These are phyloP conservation scores for Claviceps pusilla DNA, from an alignment of 2,329 filamentous ascomycete genomes.

Conservation along the genomic window DNA sequence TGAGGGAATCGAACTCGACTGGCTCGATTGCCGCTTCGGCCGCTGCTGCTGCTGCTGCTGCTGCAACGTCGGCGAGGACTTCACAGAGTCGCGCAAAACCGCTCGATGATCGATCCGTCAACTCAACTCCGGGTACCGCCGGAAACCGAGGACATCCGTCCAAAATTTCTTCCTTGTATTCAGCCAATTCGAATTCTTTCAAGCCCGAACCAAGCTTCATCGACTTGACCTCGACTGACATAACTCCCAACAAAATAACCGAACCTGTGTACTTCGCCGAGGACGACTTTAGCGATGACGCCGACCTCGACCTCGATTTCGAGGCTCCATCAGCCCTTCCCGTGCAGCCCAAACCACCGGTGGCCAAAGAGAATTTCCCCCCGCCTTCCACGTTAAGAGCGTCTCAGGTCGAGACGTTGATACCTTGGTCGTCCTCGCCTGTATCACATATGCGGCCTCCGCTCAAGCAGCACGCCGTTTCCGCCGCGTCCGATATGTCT, in stretches of 20 bases:
- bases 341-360: slow-evolving; percentile 12
- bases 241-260: slow-evolving; percentile 11
- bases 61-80: slow-evolving; percentile 24
- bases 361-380: slow-evolving; percentile 13
- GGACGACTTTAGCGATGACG: slow-evolving; percentile 77
- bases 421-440: slow-evolving; percentile 63
- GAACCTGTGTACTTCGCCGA: slow-evolving; percentile 49
- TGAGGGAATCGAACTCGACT: slow-evolving; percentile 29
- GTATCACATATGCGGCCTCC: slow-evolving; percentile 31
- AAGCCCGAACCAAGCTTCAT: slow-evolving; percentile 15
- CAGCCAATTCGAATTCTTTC: slow-evolving; percentile 34
- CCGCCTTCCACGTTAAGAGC: slow-evolving; percentile 15
- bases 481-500: slow-evolving; percentile 9
- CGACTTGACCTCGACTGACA: slow-evolving; percentile 19
- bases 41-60: slow-evolving; percentile 13
- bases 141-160: slow-evolving; percentile 3
- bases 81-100: slow-evolving; percentile 12
- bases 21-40: slow-evolving; percentile 11
- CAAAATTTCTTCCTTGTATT: slow-evolving; percentile 19
- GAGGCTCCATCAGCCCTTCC: slow-evolving; percentile 42
- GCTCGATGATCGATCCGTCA: slow-evolving; percentile 17
- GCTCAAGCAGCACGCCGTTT: slow-evolving; percentile 7
- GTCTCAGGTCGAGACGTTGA: slow-evolving; percentile 12
- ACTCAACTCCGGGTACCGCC: slow-evolving; percentile 14
- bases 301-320: slow-evolving; percentile 56